Evolutionary conservation across 2,329 filamentous ascomycete genomes (phyloP), one percentile per base, ranked within the genome.

Genomic region (Bipolaris oryzae): DNA sequence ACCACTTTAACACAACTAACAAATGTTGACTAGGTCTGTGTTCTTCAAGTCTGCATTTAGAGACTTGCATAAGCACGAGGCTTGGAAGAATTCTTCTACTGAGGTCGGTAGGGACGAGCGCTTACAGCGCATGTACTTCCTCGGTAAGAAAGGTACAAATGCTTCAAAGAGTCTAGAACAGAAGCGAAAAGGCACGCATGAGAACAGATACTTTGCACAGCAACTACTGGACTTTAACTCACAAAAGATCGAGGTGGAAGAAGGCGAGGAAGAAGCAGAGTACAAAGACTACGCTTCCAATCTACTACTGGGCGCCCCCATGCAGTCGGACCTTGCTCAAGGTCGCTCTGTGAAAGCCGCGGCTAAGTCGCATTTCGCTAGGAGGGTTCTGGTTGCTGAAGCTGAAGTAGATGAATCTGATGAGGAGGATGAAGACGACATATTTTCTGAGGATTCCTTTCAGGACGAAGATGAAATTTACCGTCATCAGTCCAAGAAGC

Each of bases 191-290:
- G 53, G 52, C 1, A 67, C 18, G 2, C 64, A 73, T 25, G 56
- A 53, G 2, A 58, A 59, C 4, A 56, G 43, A 1, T 75, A 74
- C 50, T 72, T 72, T 39, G 58, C 61, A 9, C 55, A 68, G 23
- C 69, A 73, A 37, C 46, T 75, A 1, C 52, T 73, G 13, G 68
- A 72, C 16, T 46, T 63, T 16, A 60, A 63, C 1, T 43, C 52
- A 2, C 72, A 74, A 46, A 48, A 53, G 11, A 37, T 70, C 7
- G 64, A 73, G 44, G 51, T 60, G 2, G 39, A 64, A 5, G 70
- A 74, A 38, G 72, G 71, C 4, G 69, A 74, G 52, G 71, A 74
- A 41, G 70, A 74, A 33, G 70, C 69, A 2, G 66, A 72, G 28
- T 70, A 61, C 21, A 52, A 50, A 2, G 51, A 62, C n/a, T 56